Conservation (phyloP, 306 rosid species). For the Begonia masoniana region DNA sequence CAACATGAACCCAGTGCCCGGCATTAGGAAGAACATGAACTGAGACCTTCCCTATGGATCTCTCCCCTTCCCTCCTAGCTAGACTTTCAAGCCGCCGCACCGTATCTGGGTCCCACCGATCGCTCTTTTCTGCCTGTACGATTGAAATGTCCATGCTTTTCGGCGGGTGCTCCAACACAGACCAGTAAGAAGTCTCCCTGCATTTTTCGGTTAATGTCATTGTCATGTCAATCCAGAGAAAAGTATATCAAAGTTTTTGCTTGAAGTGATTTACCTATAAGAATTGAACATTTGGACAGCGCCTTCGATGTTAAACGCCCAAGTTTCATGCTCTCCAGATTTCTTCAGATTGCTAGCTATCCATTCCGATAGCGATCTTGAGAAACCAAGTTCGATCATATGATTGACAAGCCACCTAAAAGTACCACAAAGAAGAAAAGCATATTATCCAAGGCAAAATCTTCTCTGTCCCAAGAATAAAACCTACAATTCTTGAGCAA, state of each 20-base stretch:
- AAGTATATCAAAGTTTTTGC: too few relatives aligned
- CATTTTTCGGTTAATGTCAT: not conserved
- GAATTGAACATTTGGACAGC: slow-evolving; percentile 81
- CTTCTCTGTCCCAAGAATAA: not conserved
- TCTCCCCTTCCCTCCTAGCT: slow-evolving; percentile 25
- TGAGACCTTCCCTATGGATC: slow-evolving; percentile 45
- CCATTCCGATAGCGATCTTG: slow-evolving; percentile 83
- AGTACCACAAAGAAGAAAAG: slow-evolving; percentile 12
- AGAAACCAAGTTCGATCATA: slow-evolving; percentile 73
- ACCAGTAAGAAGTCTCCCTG: slow-evolving; percentile 69
- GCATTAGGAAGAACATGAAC: slow-evolving; percentile 60
- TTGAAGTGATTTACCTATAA: slow-evolving; percentile 36
- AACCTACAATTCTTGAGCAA: not conserved
- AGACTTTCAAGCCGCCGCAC: slow-evolving; percentile 44
- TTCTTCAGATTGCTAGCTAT: slow-evolving; percentile 78
- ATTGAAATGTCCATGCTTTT: slow-evolving; percentile 47
- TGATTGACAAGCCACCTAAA: slow-evolving; percentile 86
- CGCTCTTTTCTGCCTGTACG: slow-evolving; percentile 84
- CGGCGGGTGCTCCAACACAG: slow-evolving; percentile 69
- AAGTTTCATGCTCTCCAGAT: slow-evolving; percentile 69
- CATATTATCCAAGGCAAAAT: not conserved
- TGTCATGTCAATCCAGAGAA: too few relatives aligned
- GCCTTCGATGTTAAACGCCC: slow-evolving; percentile 70
- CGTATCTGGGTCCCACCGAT: slow-evolving; percentile 54
- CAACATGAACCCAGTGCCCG: slow-evolving; percentile 97